Evolutionary conservation across 139 green algal species (phyloP), one percentile per base, ranked within the genome.

Genomic region (Marvania coccoides): DNA sequence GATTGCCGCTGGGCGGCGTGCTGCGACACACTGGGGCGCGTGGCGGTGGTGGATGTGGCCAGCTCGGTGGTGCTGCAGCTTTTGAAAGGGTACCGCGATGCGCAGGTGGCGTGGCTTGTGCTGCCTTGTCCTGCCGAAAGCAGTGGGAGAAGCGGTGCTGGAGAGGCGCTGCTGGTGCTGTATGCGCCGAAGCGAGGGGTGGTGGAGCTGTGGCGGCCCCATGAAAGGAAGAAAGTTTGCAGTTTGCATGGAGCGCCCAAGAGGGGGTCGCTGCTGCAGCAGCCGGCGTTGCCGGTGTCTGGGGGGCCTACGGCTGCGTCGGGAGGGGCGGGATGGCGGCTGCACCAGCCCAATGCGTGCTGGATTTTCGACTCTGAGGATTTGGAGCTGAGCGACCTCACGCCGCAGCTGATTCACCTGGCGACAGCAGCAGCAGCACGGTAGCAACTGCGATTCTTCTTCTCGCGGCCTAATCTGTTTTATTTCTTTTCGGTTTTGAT

Each of bases 81-180:
- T 34, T 84, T 81, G 64, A 90, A 90, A 69, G 83, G 81, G 13
- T 90, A 90, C 60, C 67, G 83, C 1, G 74, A 88, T 7, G 83
- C 83, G 1, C 82, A 88, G 23, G 74, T 73, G 28, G 82, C 61
- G 6, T 90, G 83, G 83, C 23, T 89, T 38, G 67, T 80, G 59
- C 71, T 58, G 31, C 55, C 33, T 10, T 0, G 7, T 23, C 2
- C 13, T 4, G 9, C 29, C 45, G 70, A 24, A 57, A 54, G 26
- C 34, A 34, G 47, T 29, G 6, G 29, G 39, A 14, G 8, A 10
- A 19, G 35, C 26, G 7, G 29, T 2, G 54, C 63, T 47, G 54
- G 53, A 19, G 46, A 54, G 14, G 58, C 59, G 3, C 10, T 55
- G 13, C 71, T 88, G 1, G 74, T 77, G 7, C 38, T 87, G 5